Percentiles rank a stretch among this genome's conserved stretches.
phyloP scores from a whole-genome alignment of 2,329 filamentous ascomycete genomes.

The Truncatella angustata region DNA sequence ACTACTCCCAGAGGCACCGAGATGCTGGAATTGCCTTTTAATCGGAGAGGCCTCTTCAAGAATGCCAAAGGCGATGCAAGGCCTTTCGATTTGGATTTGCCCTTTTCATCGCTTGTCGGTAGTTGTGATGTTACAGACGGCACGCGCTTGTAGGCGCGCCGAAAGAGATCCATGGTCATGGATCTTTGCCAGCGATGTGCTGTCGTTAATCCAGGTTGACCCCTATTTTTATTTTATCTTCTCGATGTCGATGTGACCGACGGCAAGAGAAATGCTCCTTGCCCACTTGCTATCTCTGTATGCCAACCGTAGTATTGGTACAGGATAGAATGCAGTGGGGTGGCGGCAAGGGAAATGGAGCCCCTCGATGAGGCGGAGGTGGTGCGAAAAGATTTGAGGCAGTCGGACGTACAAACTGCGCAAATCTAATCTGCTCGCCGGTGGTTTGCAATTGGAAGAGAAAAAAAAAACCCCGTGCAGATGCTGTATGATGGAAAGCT shows the following conservation, averaged over 20 bases:
- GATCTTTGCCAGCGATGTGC: conserved; percentile 11
- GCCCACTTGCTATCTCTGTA: neutral
- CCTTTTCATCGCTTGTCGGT: conserved; percentile 52
- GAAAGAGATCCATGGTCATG: conserved; percentile 55
- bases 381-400: neutral
- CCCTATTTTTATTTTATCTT: neutral
- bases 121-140: conserved; percentile 42
- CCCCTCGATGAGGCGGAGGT: conserved; percentile 4
- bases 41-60: conserved; percentile 79
- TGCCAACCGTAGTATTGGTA: neutral
- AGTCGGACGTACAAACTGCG: neutral
- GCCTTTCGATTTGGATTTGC: conserved; percentile 35
- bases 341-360: conserved; percentile 1
- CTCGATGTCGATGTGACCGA: neutral
- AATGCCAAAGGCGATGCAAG: conserved; percentile 65
- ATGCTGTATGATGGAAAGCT: too few species aligned
- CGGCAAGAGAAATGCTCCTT: neutral
- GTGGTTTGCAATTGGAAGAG: too few species aligned
- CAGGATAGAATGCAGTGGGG: neutral
- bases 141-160: conserved; percentile 51
- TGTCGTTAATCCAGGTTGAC: conserved; percentile 15
- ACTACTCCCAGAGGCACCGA: conserved; percentile 92
- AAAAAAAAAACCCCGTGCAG: too few species aligned
- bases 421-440: too few species aligned
- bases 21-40: conserved; percentile 88